Percentiles rank a stretch among this genome's conserved stretches.
Conservation (phyloP, 2,329 filamentous ascomycete genomes). For the Celoporthe dispersa region DNA sequence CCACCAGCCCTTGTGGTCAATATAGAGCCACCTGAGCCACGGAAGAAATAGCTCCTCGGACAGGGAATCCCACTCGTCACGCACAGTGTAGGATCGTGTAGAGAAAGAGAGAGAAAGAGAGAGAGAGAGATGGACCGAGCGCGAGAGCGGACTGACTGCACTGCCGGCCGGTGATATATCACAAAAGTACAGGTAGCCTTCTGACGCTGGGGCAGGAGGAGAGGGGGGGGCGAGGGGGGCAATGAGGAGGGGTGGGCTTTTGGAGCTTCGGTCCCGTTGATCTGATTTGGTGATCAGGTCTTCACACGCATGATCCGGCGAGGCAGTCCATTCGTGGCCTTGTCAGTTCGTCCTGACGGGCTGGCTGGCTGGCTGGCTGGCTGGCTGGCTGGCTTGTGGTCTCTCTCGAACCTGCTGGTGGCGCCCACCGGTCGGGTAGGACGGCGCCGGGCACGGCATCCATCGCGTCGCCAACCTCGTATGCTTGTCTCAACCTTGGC, state of each 20-base stretch:
- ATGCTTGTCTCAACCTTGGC: constrained; percentile 10
- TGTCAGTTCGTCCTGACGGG: neutral
- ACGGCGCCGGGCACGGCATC: neutral
- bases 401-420: neutral
- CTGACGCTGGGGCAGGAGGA: neutral
- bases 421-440: constrained; percentile 6
- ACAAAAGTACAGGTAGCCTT: constrained; percentile 7
- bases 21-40: neutral
- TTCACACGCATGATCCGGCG: neutral
- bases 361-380: neutral
- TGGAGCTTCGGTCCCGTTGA: neutral
- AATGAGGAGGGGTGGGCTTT: neutral
- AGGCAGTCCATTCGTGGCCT: constrained; percentile 19
- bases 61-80: constrained; percentile 3
- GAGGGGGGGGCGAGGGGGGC: neutral
- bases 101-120: neutral
- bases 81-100: constrained; percentile 1
- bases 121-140: too few relatives aligned
- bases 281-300: neutral
- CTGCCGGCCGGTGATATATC: constrained; percentile 11
- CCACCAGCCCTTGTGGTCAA: neutral
- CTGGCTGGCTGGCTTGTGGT: neutral
- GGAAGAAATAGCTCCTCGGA: neutral
- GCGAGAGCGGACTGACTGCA: neutral
- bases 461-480: neutral